phyloP scores from a whole-genome alignment of 2,329 filamentous ascomycete genomes.

The Aspergillus texensis region DNA sequence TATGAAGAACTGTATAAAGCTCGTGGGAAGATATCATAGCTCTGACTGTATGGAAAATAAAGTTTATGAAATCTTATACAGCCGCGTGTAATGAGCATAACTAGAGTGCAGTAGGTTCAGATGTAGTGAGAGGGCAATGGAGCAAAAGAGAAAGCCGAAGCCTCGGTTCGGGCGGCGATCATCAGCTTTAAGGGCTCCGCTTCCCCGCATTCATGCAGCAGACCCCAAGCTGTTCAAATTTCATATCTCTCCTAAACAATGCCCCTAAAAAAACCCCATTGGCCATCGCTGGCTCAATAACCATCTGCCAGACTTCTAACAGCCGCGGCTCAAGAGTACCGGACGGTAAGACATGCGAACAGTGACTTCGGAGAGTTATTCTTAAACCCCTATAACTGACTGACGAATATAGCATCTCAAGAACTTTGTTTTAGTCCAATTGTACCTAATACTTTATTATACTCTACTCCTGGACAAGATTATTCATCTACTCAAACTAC shows the following conservation, averaged over 20 bases:
- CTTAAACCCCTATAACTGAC: not conserved
- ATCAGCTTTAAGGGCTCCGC: constrained; percentile 3
- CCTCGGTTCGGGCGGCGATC: constrained; percentile 7
- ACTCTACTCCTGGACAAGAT: not conserved
- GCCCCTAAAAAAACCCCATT: constrained; percentile 1
- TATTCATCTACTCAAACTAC: not conserved
- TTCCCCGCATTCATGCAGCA: constrained; percentile 13
- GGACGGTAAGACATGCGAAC: not conserved
- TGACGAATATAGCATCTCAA: not conserved
- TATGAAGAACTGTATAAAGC: not conserved
- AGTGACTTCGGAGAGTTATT: not conserved
- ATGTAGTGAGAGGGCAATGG: too few species aligned
- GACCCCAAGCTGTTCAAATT: not conserved
- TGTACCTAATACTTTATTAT: not conserved
- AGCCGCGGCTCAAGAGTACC: not conserved
- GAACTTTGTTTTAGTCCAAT: not conserved
- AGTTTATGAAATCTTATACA: not conserved
- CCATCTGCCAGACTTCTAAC: not conserved
- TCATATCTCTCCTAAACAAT: not conserved
- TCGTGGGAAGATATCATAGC: not conserved
- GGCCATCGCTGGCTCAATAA: not conserved
- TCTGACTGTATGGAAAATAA: not conserved
- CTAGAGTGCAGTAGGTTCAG: not conserved
- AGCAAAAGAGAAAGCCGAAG: not conserved
- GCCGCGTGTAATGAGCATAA: not conserved